Percentiles rank a stretch among this genome's conserved stretches.
Conservation (phyloP, 2,329 filamentous ascomycete genomes). For the Pseudogymnoascus sp. region DNA sequence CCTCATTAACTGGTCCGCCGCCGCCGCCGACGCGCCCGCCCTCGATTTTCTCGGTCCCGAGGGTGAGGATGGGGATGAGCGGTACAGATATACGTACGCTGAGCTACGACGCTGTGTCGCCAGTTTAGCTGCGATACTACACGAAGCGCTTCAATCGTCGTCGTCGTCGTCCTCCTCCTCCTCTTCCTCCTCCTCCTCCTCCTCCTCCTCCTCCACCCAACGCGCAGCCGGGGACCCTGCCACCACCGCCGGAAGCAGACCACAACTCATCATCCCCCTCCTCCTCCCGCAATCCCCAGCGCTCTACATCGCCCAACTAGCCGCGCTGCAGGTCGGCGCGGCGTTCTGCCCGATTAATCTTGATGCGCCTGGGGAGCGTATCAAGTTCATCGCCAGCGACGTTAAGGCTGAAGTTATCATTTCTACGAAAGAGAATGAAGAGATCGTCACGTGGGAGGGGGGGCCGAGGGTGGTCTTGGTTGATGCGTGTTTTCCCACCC, state of each 20-base stretch:
- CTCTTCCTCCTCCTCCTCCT: neutral
- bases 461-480: constrained; percentile 32
- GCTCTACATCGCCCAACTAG: constrained; percentile 70
- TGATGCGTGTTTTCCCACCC: constrained; percentile 25
- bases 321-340: constrained; percentile 69
- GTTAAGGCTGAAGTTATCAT: constrained; percentile 61
- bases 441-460: constrained; percentile 30
- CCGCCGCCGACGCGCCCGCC: constrained; percentile 36
- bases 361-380: constrained; percentile 66
- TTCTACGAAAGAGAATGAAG: constrained; percentile 43
- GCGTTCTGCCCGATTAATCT: constrained; percentile 80
- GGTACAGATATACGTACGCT: constrained; percentile 23
- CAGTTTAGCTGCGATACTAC: constrained; percentile 17
- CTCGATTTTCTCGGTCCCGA: constrained; percentile 53
- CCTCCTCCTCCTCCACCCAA: neutral
- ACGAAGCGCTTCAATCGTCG: too few species aligned
- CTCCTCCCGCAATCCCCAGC: constrained; percentile 68
- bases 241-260: neutral
- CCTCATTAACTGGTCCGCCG: constrained; percentile 41
- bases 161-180: constrained; percentile 1
- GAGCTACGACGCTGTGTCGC: constrained; percentile 35
- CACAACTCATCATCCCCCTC: constrained; percentile 57
- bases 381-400: constrained; percentile 75
- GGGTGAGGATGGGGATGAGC: constrained; percentile 22
- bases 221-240: neutral